These are phyloP conservation scores for Apiospora pterosperma DNA, from an alignment of 2,329 filamentous ascomycete species.

Conservation along the genomic window DNA sequence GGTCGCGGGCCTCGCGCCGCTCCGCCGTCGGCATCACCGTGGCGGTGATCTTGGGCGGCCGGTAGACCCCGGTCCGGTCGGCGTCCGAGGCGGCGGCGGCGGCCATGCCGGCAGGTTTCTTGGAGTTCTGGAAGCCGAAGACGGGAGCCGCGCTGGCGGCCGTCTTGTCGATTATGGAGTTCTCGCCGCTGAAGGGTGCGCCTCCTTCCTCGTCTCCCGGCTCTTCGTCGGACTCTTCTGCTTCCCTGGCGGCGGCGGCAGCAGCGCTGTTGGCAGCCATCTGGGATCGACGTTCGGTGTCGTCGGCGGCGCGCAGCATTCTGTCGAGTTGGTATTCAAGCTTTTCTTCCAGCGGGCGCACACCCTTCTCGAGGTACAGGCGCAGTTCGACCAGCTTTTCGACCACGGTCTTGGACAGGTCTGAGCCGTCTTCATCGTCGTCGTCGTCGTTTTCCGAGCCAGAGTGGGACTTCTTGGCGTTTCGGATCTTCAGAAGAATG, in stretches of 20 bases:
- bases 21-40: constrained; percentile 74
- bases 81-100: constrained; percentile 27
- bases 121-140: constrained; percentile 33
- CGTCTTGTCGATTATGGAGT: neutral
- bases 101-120: constrained; percentile 28
- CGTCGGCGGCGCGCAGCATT: constrained; percentile 82
- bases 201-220: constrained; percentile 19
- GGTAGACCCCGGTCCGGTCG: constrained; percentile 71
- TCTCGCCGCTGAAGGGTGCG: neutral
- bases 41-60: constrained; percentile 82
- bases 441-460: too few species aligned
- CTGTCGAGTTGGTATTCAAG: constrained; percentile 96
- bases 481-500: constrained; percentile 75
- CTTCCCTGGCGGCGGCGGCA: constrained; percentile 32
- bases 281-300: constrained; percentile 52
- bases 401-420: constrained; percentile 65
- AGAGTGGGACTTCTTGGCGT: constrained; percentile 31
- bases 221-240: constrained; percentile 31
- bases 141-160: constrained; percentile 34
- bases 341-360: constrained; percentile 83
- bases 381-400: constrained; percentile 87
- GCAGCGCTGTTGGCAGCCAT: constrained; percentile 25
- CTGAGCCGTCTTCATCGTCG: constrained; percentile 31
- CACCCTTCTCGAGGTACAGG: constrained; percentile 90
- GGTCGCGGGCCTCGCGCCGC: constrained; percentile 56